A percentile compares a stretch with the other conserved stretches of the same genome.
Conservation (phyloP, 2,329 filamentous ascomycete genomes). For the Paramyrothecium roridum region DNA sequence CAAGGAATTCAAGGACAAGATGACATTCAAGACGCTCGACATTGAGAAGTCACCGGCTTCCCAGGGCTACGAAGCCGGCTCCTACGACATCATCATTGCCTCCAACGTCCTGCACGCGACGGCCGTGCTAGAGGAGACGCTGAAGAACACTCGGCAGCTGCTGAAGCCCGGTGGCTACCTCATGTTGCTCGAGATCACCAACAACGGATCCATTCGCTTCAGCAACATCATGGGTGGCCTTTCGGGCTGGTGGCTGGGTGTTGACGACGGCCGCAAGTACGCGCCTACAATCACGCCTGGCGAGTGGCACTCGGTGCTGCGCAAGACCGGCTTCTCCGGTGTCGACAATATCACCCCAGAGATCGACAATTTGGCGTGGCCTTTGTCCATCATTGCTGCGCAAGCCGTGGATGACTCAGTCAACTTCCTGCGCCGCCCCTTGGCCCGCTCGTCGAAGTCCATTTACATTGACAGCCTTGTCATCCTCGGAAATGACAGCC, state of each 20-base stretch:
- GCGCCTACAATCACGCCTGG: neutral
- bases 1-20: conserved; percentile 8
- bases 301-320: conserved; percentile 2
- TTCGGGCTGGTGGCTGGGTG: conserved; percentile 23
- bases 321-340: conserved; percentile 5
- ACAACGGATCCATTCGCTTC: conserved; percentile 5
- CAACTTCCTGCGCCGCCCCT: conserved; percentile 2
- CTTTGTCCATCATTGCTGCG: conserved; percentile 1
- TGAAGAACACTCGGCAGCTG: conserved; percentile 27
- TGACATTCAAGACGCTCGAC: conserved; percentile 19
- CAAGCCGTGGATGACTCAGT: conserved; percentile 6
- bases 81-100: conserved; percentile 37
- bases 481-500: conserved; percentile 3
- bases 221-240: conserved; percentile 19
- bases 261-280: conserved; percentile 13
- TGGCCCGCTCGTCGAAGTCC: neutral
- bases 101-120: conserved; percentile 36
- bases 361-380: neutral
- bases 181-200: conserved; percentile 36
- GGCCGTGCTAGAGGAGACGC: conserved; percentile 13
- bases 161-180: conserved; percentile 43
- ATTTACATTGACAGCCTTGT: conserved; percentile 4
- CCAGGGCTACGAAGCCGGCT: conserved; percentile 25
- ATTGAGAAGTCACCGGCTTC: conserved; percentile 15
- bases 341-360: conserved; percentile 3